Conservation (phyloP, 257 asterid species). For the Cynanchum wilfordii region DNA sequence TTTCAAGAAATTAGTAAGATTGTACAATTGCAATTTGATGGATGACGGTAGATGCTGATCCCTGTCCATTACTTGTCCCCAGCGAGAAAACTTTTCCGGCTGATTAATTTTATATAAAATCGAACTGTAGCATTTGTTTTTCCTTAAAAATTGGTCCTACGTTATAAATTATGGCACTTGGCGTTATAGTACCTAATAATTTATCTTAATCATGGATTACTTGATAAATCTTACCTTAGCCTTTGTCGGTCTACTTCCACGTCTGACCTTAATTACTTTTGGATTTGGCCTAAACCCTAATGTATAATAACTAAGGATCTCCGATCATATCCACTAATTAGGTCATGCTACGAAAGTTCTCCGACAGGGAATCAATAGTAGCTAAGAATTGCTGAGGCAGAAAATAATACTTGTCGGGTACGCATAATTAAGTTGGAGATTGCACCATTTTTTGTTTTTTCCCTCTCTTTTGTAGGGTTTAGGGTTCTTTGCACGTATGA, state of each 20-base stretch:
- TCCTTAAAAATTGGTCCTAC: too few species aligned
- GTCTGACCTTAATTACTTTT: neutral
- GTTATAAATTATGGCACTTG: too few species aligned
- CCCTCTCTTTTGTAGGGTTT: neutral
- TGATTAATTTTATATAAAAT: too few species aligned
- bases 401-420: neutral
- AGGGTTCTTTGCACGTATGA: neutral
- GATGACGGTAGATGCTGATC: constrained; percentile 16
- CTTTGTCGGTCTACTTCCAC: too few species aligned
- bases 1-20: neutral
- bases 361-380: constrained; percentile 9
- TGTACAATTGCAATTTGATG: neutral
- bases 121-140: too few species aligned
- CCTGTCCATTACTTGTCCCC: constrained; percentile 13
- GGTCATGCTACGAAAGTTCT: constrained; percentile 1
- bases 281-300: neutral
- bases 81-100: too few species aligned
- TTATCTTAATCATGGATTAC: neutral
- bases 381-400: constrained; percentile 3
- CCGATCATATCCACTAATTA: neutral
- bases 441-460: neutral
- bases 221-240: too few species aligned
- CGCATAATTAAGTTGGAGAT: neutral
- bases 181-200: too few species aligned
- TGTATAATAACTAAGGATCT: neutral